These are phyloP conservation scores for Cardamine chenopodiifolia DNA, from an alignment of 345 rosid genomes.

Conservation along the genomic window DNA sequence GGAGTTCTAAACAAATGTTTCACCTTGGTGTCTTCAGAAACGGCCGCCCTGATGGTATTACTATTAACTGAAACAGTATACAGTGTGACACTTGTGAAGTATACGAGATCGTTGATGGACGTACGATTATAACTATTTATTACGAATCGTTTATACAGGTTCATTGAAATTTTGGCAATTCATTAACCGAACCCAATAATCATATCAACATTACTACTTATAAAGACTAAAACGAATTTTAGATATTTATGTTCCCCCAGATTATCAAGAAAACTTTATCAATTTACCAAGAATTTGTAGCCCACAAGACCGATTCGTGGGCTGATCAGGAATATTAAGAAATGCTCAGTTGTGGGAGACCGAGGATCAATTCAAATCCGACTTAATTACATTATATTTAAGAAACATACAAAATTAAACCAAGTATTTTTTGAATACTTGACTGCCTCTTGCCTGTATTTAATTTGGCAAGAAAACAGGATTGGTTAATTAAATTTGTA, in stretches of 20 bases:
- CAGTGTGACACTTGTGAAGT: not conserved
- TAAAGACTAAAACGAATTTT: not conserved
- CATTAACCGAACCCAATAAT: not conserved
- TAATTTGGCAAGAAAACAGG: not conserved
- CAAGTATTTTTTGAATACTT: not conserved
- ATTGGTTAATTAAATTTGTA: not conserved
- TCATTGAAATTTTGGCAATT: not conserved
- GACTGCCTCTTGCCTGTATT: not conserved
- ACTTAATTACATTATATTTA: not conserved
- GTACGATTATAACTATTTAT: not conserved
- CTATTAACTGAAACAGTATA: not conserved
- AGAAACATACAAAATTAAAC: not conserved
- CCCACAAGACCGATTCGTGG: conserved; percentile 1
- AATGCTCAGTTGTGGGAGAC: conserved; percentile 4
- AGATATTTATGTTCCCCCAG: not conserved
- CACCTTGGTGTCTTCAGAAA: no score
- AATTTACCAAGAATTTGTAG: not conserved
- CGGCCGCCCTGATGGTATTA: no score
- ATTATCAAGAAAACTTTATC: not conserved
- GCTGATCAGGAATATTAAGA: not conserved
- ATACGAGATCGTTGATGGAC: not conserved
- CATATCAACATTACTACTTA: not conserved
- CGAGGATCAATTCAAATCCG: conserved; percentile 7
- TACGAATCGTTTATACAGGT: not conserved
- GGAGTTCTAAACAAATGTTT: no score